These are phyloP conservation scores for Fistulinella prunicolor DNA, from an alignment of 768 basidiomycete species.

Conservation along the genomic window DNA sequence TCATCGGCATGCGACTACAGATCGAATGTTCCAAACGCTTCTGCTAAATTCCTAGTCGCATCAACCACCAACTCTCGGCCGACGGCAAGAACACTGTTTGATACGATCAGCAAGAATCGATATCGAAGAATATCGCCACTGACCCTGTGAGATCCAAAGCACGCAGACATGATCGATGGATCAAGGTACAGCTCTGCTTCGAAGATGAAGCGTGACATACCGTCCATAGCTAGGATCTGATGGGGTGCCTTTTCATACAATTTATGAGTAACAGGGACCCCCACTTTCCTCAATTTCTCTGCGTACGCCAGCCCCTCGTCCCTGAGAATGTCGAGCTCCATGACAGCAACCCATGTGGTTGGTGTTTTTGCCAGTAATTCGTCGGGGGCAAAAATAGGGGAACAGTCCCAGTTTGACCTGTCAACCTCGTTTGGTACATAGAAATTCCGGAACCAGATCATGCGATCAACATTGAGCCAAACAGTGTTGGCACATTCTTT, in stretches of 20 bases:
- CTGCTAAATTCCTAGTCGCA: constrained; percentile 33
- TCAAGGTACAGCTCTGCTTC: background rate
- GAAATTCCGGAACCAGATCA: constrained; percentile 71
- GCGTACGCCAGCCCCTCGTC: constrained; percentile 69
- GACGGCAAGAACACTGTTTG: constrained; percentile 34
- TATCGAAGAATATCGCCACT: constrained; percentile 2
- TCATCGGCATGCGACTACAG: constrained; percentile 1
- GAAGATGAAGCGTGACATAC: constrained; percentile 36
- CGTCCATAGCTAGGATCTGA: constrained; percentile 74
- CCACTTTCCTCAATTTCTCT: constrained; percentile 50
- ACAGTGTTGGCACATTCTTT: constrained; percentile 56
- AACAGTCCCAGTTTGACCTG: constrained; percentile 65
- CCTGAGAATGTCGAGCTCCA: constrained; percentile 65
- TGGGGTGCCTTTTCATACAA: constrained; percentile 67
- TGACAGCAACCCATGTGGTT: constrained; percentile 62
- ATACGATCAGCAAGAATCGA: constrained; percentile 9
- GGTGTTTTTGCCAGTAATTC: constrained; percentile 52
- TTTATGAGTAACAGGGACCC: constrained; percentile 52
- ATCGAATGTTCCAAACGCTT: constrained; percentile 27
- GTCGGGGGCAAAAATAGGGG: constrained; percentile 65
- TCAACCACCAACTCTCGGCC: constrained; percentile 39
- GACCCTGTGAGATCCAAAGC: constrained; percentile 19
- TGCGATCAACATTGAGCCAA: constrained; percentile 58
- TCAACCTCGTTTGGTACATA: constrained; percentile 65
- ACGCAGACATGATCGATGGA: background rate